Base-by-base conservation (phyloP, 2,329 filamentous ascomycete species). In the Cadophora gregata region DNA sequence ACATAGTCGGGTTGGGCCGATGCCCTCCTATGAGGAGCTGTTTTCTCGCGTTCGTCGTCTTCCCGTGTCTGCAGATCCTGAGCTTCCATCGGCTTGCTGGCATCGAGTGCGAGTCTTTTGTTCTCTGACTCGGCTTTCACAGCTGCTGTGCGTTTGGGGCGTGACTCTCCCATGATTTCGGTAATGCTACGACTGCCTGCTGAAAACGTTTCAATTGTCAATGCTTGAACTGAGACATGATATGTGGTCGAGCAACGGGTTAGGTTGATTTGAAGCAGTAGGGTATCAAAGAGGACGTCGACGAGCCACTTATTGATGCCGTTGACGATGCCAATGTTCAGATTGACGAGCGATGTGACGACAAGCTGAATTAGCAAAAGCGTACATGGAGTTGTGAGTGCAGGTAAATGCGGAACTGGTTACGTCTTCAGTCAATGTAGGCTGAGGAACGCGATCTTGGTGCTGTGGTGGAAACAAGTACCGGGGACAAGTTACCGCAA, bases 131-230 rank as follows among this genome's bases (percentile, higher is more conserved):
- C 58, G 31, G 58, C 58, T 19, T 48, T 48, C 19, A 24, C 8
- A 48, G 58, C 58, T n/a, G 58, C 38, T 14, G n/a, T 48, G 42
- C 58, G 58, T 38, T 60, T 60, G 6, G 58, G 58, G 38, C 38
- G 38, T 33, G 27, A 47, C 5, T 45, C 58, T 48, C 14, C 58
- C 42, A 45, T 47, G 42, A 21, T 47, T 8, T 19, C n/a, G 42
- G 19, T 47, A 7, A 21, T 47, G n/a, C 19, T 47, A 7, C 7
- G 6, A n/a, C n/a, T 21, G 19, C n/a, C 42, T 21, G 42, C 10
- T 47, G 19, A 21, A 10, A 7, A 21, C 6, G 19, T 47, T 5
- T 21, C 8, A 5, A 21, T 21, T 16, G 38, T 16, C 38, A 42
- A 19, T 42, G 38, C 38, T 10, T 42, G 5, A 42, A n/a, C 42